Conservation (phyloP, 2,329 filamentous ascomycete genomes). For the Escovopsis sp. region DNA sequence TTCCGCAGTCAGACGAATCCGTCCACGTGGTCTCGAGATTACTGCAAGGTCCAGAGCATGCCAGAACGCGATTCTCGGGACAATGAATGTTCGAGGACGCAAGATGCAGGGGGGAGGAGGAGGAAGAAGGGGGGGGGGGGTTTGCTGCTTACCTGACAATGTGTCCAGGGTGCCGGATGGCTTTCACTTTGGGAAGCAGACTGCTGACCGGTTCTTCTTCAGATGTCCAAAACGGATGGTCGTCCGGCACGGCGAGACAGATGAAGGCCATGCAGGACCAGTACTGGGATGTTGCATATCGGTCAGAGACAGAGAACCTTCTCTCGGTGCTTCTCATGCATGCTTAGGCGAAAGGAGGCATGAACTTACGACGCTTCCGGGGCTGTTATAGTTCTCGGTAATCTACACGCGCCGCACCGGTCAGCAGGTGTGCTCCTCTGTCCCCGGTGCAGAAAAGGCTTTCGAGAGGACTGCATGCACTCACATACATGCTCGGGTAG, state of each 20-base stretch:
- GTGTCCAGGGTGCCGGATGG: constrained; percentile 54
- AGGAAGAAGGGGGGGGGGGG: background rate
- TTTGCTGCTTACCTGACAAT: constrained; percentile 38
- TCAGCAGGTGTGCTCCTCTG: too few relatives aligned
- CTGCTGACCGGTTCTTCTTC: constrained; percentile 45
- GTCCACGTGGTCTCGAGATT: background rate
- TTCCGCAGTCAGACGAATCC: background rate
- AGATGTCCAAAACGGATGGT: constrained; percentile 63
- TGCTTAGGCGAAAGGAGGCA: background rate
- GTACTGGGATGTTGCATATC: constrained; percentile 30
- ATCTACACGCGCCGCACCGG: constrained; percentile 27
- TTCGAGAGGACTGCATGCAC: constrained; percentile 12
- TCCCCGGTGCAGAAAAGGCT: constrained; percentile 2
- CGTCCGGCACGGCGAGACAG: constrained; percentile 51
- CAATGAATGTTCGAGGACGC: too few relatives aligned
- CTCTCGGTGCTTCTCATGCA: too few relatives aligned
- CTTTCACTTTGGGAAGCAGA: constrained; percentile 42
- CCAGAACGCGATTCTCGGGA: too few relatives aligned
- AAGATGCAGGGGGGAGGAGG: too few relatives aligned
- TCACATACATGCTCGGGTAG: constrained; percentile 60
- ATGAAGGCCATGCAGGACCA: constrained; percentile 72
- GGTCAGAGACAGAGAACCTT: background rate
- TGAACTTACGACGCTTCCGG: constrained; percentile 41
- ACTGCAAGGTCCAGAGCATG: too few relatives aligned
- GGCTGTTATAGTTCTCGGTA: constrained; percentile 73